A percentile compares a stretch with the other conserved stretches of the same genome.
Conservation (phyloP, 768 basidiomycete species). For the Panaeolus cyanescens region DNA sequence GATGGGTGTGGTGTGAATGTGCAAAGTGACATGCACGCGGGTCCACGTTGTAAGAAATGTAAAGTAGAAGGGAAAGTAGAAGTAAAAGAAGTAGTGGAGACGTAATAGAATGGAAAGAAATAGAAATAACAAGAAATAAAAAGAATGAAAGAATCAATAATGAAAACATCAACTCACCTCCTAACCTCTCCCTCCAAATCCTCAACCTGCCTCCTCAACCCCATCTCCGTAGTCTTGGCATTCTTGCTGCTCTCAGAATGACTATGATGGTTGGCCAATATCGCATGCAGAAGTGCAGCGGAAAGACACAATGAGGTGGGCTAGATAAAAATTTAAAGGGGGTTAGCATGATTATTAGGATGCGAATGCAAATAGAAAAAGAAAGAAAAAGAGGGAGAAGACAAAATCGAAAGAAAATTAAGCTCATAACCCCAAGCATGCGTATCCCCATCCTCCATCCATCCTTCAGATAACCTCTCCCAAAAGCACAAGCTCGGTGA, state of each 20-base stretch:
- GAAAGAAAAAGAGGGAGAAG: not conserved
- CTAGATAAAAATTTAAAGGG: not conserved
- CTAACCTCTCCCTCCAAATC: slow-evolving; percentile 1
- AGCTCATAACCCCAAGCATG: too few species aligned
- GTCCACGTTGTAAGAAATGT: too few species aligned
- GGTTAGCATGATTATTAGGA: not conserved
- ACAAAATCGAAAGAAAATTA: too few species aligned
- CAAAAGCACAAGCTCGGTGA: too few species aligned
- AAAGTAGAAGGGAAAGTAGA: too few species aligned
- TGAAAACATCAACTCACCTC: not conserved
- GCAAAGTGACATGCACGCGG: too few species aligned
- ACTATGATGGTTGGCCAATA: not conserved
- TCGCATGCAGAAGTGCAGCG: not conserved
- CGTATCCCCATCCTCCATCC: too few species aligned
- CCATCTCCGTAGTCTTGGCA: not conserved
- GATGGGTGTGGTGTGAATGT: too few species aligned
- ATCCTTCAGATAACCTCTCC: too few species aligned
- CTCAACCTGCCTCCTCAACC: not conserved
- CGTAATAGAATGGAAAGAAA: not conserved
- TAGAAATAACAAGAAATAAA: not conserved
- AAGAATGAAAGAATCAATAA: not conserved
- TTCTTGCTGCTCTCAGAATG: not conserved
- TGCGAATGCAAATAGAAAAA: not conserved
- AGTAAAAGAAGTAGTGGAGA: too few species aligned
- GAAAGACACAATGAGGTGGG: not conserved